A percentile compares a stretch with the other conserved stretches of the same genome.
phyloP scores from a whole-genome alignment of 164 flowering plant genomes.

The Chimonanthus salicifolius region DNA sequence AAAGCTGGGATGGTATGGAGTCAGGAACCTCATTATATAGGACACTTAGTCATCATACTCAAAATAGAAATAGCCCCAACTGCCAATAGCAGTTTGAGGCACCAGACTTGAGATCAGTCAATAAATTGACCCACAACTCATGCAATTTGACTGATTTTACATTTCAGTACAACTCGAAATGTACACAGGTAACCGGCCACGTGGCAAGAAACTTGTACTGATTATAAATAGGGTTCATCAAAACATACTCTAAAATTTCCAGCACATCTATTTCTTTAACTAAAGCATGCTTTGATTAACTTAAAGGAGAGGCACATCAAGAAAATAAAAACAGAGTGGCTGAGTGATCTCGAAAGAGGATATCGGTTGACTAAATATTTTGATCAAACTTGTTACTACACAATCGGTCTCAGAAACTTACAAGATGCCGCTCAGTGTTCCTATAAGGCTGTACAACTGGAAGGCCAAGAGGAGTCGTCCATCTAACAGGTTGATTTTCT shows the following conservation, averaged over 20 bases:
- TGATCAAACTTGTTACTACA: background rate
- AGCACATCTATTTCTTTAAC: background rate
- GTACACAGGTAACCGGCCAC: background rate
- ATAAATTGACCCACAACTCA: background rate
- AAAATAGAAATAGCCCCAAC: background rate
- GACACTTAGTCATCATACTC: background rate
- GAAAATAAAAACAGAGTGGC: background rate
- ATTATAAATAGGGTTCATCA: background rate
- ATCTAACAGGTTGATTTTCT: constrained; percentile 77
- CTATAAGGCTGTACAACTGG: constrained; percentile 96
- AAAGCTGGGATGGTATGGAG: background rate
- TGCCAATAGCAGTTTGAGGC: background rate
- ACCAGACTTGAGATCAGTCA: background rate
- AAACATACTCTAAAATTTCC: background rate
- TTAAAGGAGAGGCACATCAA: background rate
- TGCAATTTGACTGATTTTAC: background rate
- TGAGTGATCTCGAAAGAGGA: too few species aligned
- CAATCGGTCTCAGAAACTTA: constrained; percentile 32
- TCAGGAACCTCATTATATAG: background rate
- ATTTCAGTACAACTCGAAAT: background rate
- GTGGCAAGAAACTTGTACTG: background rate
- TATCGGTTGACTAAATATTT: background rate
- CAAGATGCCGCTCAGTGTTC: constrained; percentile 60
- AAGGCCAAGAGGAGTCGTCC: constrained; percentile 97
- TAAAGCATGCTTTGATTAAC: background rate